phyloP scores from a whole-genome alignment of 371 early-diverging fungal genomes.

The Nematocida displodere region DNA sequence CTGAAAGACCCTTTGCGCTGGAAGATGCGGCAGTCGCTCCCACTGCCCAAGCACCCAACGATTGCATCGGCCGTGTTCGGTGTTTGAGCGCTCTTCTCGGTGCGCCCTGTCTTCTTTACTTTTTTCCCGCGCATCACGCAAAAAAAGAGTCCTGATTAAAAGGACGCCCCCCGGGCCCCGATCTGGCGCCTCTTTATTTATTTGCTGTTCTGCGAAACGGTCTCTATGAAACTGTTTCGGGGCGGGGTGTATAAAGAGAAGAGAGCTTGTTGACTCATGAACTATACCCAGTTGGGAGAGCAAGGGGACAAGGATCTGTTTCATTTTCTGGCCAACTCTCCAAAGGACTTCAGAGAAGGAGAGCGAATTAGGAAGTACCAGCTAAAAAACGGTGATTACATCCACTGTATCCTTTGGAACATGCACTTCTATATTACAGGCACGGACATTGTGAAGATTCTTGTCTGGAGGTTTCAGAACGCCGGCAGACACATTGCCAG shows the following conservation, averaged over 20 bases:
- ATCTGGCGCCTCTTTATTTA: constrained; percentile 17
- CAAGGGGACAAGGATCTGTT: constrained; percentile 65
- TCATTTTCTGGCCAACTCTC: constrained; percentile 64
- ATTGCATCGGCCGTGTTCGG: constrained; percentile 22
- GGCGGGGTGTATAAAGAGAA: constrained; percentile 1
- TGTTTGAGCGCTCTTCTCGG: background rate
- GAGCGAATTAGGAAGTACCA: constrained; percentile 66
- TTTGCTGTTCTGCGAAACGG: constrained; percentile 51
- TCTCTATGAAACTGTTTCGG: constrained; percentile 47
- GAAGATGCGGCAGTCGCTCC: background rate
- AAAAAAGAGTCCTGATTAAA: constrained; percentile 1
- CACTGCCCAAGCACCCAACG: background rate
- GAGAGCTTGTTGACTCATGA: constrained; percentile 35
- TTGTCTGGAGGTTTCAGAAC: constrained; percentile 83
- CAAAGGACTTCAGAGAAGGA: constrained; percentile 65
- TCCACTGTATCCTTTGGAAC: constrained; percentile 66
- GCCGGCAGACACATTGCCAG: constrained; percentile 76
- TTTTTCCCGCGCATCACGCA: background rate
- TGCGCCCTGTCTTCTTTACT: background rate
- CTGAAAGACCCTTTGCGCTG: background rate
- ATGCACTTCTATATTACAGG: constrained; percentile 70
- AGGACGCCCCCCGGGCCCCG: background rate
- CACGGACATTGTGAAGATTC: constrained; percentile 90
- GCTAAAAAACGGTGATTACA: constrained; percentile 66
- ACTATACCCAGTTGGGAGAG: constrained; percentile 57